phyloP scores from a whole-genome alignment of 2,329 filamentous ascomycete species.

The Parafenestella ontariensis region DNA sequence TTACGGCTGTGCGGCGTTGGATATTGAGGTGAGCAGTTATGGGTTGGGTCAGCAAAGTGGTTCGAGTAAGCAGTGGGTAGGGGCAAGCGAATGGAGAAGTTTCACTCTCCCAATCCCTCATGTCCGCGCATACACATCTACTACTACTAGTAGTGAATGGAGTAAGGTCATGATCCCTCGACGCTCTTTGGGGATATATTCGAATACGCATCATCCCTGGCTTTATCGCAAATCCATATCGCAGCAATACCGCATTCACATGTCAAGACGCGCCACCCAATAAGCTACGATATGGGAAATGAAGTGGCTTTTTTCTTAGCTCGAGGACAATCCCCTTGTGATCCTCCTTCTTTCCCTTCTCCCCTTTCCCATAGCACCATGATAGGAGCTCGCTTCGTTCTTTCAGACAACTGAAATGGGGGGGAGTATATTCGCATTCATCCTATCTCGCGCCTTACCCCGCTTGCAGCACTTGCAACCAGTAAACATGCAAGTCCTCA shows the following conservation, averaged over 20 bases:
- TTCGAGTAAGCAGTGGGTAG: neutral
- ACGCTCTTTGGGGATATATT: neutral
- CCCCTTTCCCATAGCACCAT: neutral
- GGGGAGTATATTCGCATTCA: neutral
- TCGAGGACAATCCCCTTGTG: neutral
- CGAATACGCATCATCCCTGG: neutral
- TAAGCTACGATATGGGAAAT: neutral
- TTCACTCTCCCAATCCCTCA: neutral
- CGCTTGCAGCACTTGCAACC: neutral
- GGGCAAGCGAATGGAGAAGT: neutral
- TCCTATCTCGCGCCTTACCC: neutral
- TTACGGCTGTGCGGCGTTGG: neutral
- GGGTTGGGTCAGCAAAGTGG: neutral
- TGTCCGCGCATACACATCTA: too few species aligned
- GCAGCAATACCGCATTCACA: neutral
- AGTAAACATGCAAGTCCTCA: neutral
- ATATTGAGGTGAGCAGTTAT: neutral
- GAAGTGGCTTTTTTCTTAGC: conserved; percentile 3
- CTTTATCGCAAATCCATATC: neutral
- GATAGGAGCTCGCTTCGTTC: neutral
- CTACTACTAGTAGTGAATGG: too few species aligned
- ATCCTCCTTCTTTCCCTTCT: neutral
- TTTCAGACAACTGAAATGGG: neutral
- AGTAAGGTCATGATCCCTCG: neutral
- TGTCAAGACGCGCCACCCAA: neutral